phyloP scores from a whole-genome alignment of 306 rosid species.

The Dryas octopetala region DNA sequence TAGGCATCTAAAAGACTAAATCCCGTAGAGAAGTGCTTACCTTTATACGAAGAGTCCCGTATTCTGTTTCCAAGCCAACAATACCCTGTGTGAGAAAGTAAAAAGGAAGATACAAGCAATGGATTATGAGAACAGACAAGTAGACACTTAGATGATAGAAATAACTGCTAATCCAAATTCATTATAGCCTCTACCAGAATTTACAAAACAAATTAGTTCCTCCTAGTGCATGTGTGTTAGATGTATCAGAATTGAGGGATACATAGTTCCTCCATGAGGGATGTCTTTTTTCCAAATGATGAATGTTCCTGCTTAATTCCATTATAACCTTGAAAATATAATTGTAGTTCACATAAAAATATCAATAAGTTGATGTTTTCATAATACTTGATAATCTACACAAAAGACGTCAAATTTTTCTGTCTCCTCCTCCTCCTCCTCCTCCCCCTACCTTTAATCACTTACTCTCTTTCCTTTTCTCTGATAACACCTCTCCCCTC shows the following conservation, averaged over 20 bases:
- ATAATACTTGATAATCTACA: too few relatives aligned
- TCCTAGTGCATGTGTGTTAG: not conserved
- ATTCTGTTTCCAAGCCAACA: slow-evolving; percentile 64
- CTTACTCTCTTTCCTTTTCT: not conserved
- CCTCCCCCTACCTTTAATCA: not conserved
- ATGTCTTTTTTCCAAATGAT: not conserved
- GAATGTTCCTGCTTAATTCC: not conserved
- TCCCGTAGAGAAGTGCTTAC: slow-evolving; percentile 39
- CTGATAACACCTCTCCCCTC: not conserved
- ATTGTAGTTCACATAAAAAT: not conserved
- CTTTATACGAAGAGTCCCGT: slow-evolving; percentile 70
- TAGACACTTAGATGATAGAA: not conserved
- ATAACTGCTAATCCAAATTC: not conserved
- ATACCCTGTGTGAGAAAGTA: slow-evolving; percentile 47
- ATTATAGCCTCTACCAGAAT: not conserved
- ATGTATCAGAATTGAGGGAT: not conserved
- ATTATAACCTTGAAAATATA: not conserved
- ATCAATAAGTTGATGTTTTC: not conserved
- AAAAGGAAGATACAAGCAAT: not conserved
- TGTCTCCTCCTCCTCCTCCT: not conserved
- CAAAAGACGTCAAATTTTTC: not conserved
- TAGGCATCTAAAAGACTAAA: not conserved
- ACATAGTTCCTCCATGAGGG: not conserved
- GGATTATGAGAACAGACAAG: not conserved
- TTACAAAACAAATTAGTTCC: not conserved